Evolutionary conservation across 129 eudicot species (phyloP), one percentile per base, ranked within the genome.

Genomic region (Glebionis coronaria): DNA sequence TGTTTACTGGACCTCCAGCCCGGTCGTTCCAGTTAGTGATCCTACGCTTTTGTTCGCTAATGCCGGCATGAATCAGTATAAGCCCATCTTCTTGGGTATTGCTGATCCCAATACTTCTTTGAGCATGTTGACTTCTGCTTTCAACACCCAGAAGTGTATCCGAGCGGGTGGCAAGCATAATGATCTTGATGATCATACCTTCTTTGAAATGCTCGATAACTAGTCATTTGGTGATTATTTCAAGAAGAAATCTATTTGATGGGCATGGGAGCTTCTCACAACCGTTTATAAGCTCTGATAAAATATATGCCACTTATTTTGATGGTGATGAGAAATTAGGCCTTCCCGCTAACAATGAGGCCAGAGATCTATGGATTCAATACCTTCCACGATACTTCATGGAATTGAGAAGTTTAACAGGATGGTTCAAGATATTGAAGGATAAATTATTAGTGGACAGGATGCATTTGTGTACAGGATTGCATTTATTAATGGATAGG

Each of bases 81-180:
- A 93, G 82, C 98, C 98, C 5, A 93, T 93, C 20, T 93, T 93
- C 71, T 75, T 93, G 78, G 99, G 99, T 16, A 84, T 84, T 18
- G 95, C 70, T 29, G 97, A 93, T 64, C 99, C 99, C 1, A 89
- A 87, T 71, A 93, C 87, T 40, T 76, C 81, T 2, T 69, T 89
- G 84, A 83, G 97, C 76, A 87, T 85, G 62, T 81, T 93, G 35
- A 89, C 70, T 4, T 97, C 97, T 70, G 99, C 97, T 52, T 89
- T 92, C 85, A 86, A 93, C 79, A n/a, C n/a, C n/a, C n/a, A n/a
- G n/a, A n/a, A n/a, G n/a, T n/a, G n/a, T n/a, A n/a, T n/a, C n/a
- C n/a, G 97, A 50, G 99, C 99, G 3, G 99, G 99, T 56, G 99
- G 99, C 31, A 93, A 93, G 46, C 99, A 93, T 77, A 93, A 93